Evolutionary conservation across 2,329 filamentous ascomycete species (phyloP), one percentile per base, ranked within the genome.

Genomic region (Nemania diffusa): DNA sequence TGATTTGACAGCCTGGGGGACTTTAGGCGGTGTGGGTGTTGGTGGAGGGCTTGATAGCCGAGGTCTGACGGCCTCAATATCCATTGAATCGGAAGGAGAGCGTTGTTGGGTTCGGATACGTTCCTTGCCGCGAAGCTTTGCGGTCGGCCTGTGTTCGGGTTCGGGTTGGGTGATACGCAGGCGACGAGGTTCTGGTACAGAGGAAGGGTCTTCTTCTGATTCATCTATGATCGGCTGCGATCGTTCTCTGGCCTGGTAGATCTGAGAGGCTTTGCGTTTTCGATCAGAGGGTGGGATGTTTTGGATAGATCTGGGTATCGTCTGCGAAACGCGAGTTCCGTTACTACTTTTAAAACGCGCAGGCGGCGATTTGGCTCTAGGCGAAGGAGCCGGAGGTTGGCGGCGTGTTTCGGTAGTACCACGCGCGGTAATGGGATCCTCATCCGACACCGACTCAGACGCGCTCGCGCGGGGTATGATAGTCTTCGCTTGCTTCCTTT

Each of bases 181-280:
- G 26, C 72, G 75, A 66, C 66, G 71, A 17, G 68, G 63, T 53
- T 69, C 66, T 13, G 69, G 71, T 34, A 68, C 63, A 34, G 67
- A 60, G 24, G 62, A 62, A 2, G 63, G 62, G 9, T 53, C 64
- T 13, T 67, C 70, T 61, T 65, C 60, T 40, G 65, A 60, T 57
- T 57, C 68, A 17, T 59, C 51, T 24, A 46, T 34, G 51, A 58
- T 55, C 9, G 71, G 69, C 37, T 72, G 74, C 46, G 65, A 50
- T 58, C 63, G 72, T 20, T 70, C 71, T 61, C 71, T 73, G 22
- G 74, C 67, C 37, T 73, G 55, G 44, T 75, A 73, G 17, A 75
- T 71, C 53, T 77, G 74, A 3, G 75, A 73, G 29, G 74, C 69
- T 68, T 78, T 78, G 60, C 76, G 75, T 62, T 77, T 78, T 51